These are phyloP conservation scores for Hyaloscypha variabilis DNA, from an alignment of 495 filamentous ascomycete species.

Conservation along the genomic window DNA sequence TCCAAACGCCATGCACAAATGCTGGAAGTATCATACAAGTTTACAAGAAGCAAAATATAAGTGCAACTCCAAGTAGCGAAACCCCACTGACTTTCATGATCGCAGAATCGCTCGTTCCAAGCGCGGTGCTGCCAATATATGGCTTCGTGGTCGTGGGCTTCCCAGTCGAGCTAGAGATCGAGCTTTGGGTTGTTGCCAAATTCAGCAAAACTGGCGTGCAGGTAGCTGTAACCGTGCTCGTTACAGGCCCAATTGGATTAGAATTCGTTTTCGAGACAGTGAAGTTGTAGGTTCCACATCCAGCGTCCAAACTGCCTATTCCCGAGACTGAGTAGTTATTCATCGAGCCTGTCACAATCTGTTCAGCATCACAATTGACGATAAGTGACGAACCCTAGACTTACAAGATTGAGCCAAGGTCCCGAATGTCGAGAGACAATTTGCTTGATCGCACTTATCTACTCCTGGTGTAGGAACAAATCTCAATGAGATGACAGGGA, in stretches of 20 bases:
- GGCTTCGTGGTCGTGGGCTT: conserved; percentile 1
- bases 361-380: neutral
- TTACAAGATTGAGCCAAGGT: conserved; percentile 8
- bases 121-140: conserved; percentile 3
- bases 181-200: neutral
- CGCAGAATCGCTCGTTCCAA: conserved; percentile 9
- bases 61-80: conserved; percentile 5
- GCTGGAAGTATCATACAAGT: too few species aligned
- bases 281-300: conserved; percentile 14
- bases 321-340: conserved; percentile 8
- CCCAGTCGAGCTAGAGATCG: neutral
- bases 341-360: neutral
- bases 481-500: conserved; percentile 6
- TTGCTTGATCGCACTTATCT: neutral
- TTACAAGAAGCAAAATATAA: conserved; percentile 12
- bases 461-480: neutral
- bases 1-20: neutral
- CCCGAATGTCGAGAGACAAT: conserved; percentile 10
- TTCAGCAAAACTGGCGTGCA: neutral
- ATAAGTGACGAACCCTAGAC: neutral
- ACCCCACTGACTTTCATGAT: conserved; percentile 5
- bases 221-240: neutral
- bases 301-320: conserved; percentile 3
- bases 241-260: neutral
- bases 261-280: conserved; percentile 8